Evolutionary conservation across 2,329 filamentous ascomycete species (phyloP).

Genomic region (Cladophialophora immunda): DNA sequence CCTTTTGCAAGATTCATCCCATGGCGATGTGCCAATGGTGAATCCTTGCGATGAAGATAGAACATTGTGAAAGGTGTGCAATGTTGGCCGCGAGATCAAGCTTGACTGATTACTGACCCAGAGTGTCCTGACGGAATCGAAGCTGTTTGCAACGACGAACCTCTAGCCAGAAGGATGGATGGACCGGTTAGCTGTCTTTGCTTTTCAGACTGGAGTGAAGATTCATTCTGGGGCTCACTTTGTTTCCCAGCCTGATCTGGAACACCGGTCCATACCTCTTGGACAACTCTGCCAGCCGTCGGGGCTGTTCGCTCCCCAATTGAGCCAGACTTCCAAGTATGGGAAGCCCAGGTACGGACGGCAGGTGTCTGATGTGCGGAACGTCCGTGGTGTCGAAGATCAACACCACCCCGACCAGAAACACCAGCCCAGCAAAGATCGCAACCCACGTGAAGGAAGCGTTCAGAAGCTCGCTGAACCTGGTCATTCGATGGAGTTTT

Average conservation of each 20-base stretch:
- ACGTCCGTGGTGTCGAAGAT: slow-evolving; percentile 61
- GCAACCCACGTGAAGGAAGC: neutral
- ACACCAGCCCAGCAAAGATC: slow-evolving; percentile 46
- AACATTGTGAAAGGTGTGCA: slow-evolving; percentile 82
- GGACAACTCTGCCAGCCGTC: slow-evolving; percentile 63
- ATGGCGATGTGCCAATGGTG: slow-evolving; percentile 84
- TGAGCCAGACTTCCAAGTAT: slow-evolving; percentile 70
- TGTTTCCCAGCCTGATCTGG: slow-evolving; percentile 53
- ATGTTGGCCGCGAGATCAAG: slow-evolving; percentile 77
- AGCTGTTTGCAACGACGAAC: slow-evolving; percentile 80
- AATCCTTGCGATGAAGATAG: slow-evolving; percentile 79
- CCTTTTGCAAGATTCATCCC: slow-evolving; percentile 80
- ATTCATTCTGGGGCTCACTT: slow-evolving; percentile 50
- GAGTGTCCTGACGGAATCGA: slow-evolving; percentile 73
- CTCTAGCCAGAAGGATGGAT: slow-evolving; percentile 52
- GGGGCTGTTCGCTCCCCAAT: slow-evolving; percentile 65
- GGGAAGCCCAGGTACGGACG: slow-evolving; percentile 68
- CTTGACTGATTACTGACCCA: slow-evolving; percentile 82
- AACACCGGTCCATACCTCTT: slow-evolving; percentile 71
- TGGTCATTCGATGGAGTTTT: slow-evolving; percentile 34
- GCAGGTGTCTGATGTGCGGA: slow-evolving; percentile 67
- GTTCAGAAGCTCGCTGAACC: neutral
- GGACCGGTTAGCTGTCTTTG: slow-evolving; percentile 6
- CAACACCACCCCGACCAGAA: slow-evolving; percentile 46
- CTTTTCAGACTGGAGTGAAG: neutral